Conservation (phyloP, 192 early-diverging fungal species). For the Coemansia sp. region DNA sequence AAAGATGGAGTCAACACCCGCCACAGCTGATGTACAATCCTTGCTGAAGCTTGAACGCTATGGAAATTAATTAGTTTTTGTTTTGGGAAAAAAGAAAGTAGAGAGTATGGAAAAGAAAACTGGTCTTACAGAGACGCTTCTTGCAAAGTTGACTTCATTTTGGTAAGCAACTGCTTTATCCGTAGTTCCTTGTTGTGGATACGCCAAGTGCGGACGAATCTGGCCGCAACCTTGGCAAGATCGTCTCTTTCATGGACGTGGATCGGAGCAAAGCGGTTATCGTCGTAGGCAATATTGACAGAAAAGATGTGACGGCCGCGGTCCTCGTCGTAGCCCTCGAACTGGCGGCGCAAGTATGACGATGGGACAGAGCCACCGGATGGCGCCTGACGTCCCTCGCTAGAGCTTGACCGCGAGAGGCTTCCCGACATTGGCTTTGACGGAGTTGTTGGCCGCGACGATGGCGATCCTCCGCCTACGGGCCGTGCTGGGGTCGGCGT, state of each 20-base stretch:
- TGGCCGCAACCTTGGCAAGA: slow-evolving; percentile 36
- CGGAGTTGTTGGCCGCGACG: slow-evolving; percentile 24
- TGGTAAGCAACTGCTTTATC: slow-evolving; percentile 42
- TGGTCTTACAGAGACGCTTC: slow-evolving; percentile 8
- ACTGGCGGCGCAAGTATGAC: slow-evolving; percentile 38
- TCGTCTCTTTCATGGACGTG: slow-evolving; percentile 51
- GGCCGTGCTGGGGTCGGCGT: slow-evolving; percentile 1
- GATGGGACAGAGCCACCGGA: slow-evolving; percentile 3
- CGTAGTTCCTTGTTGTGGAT: slow-evolving; percentile 46
- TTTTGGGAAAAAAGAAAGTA: too few relatives aligned
- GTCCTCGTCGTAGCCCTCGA: slow-evolving; percentile 47
- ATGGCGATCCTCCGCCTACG: background rate
- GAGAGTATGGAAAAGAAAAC: too few relatives aligned
- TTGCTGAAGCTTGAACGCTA: too few relatives aligned
- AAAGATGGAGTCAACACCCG: too few relatives aligned
- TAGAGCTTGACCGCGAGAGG: slow-evolving; percentile 39
- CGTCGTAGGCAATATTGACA: slow-evolving; percentile 43
- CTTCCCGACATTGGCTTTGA: slow-evolving; percentile 14
- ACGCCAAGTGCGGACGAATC: slow-evolving; percentile 47
- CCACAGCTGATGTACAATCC: too few relatives aligned
- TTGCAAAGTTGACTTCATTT: slow-evolving; percentile 36
- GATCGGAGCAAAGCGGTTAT: slow-evolving; percentile 39
- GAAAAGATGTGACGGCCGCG: slow-evolving; percentile 48
- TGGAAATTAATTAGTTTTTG: too few relatives aligned
- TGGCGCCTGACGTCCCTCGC: slow-evolving; percentile 17